Base-by-base conservation (phyloP, 352 stramenopile genomes). In the Thraustochytrium striatum region DNA sequence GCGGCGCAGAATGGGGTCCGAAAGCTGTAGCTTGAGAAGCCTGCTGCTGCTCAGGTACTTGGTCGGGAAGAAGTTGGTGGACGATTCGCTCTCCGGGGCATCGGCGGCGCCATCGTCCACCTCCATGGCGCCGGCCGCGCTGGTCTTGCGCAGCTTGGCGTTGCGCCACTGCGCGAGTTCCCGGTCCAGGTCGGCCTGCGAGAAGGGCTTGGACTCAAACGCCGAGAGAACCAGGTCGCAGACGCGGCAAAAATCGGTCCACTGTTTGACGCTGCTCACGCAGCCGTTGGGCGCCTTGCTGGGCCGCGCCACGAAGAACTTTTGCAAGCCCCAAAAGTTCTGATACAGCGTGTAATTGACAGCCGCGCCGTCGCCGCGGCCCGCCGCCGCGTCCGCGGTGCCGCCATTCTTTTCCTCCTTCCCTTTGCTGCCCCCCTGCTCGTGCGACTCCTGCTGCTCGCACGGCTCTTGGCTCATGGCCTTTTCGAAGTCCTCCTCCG, bases 21-120 rank as follows among this genome's bases (percentile, higher is more conserved):
- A 89, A 44, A 96, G 83, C 84, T 96, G 91, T 13, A 96, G 87
- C 39, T 89, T 88, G 58, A 96, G 93, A 0, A 96, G 87, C 11
- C 91, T 88, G 72, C 90, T 95, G 81, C 93, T 96, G 28, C 91
- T 95, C 36, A 96, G 82, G 83, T 96, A 96, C 83, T 96, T 96
- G 47, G 90, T 89, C 84, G 93, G 89, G 72, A 95, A 95, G 78
- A 94, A 96, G 55, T 30, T 62, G 1, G n/a, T 47, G 5, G 35
- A 38, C 36, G 52, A 52, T n/a, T 41, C 44, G 28, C 13, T 61
- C 3, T 9, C 55, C 68, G 36, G 25, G 35, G 19, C 69, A 13
- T 57, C 62, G 36, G 35, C 79, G 32, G 35, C 65, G 11, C 33
- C 70, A 28, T 58, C 68, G 19, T 16, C 28, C 19, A 39, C 43